Percentiles rank a stretch among this genome's conserved stretches.
These are phyloP conservation scores for Calonectria montana DNA, from an alignment of 2,329 filamentous ascomycete species.

Conservation along the genomic window DNA sequence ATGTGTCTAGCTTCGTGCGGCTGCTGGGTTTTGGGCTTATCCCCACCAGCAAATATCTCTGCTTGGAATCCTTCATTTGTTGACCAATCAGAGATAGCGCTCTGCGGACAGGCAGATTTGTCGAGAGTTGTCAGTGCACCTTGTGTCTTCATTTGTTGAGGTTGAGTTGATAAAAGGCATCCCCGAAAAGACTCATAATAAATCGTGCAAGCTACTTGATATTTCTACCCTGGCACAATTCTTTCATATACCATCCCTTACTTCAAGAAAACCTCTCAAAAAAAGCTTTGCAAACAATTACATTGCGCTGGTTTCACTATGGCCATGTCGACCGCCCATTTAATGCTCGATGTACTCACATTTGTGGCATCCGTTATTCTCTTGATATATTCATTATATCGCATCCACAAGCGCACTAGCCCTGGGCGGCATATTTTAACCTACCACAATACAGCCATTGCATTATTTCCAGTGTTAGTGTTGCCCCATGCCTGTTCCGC, in stretches of 20 bases:
- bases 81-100: not conserved
- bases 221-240: not conserved
- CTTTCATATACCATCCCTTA: not conserved
- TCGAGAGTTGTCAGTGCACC: too few relatives aligned
- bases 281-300: not conserved
- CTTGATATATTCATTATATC: not conserved
- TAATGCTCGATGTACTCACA: not conserved
- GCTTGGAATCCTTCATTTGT: not conserved
- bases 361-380: not conserved
- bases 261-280: not conserved
- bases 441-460: not conserved
- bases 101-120: not conserved
- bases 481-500: not conserved
- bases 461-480: not conserved
- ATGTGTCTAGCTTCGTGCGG: not conserved
- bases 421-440: not conserved
- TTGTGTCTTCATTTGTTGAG: not conserved
- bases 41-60: not conserved
- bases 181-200: not conserved
- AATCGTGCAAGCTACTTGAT: not conserved
- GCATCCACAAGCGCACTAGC: not conserved
- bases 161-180: not conserved
- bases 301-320: not conserved
- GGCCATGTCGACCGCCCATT: not conserved
- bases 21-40: not conserved